A percentile compares a stretch with the other conserved stretches of the same genome.
phyloP scores from a whole-genome alignment of 2,329 filamentous ascomycete genomes.

The Fusarium staphyleae region DNA sequence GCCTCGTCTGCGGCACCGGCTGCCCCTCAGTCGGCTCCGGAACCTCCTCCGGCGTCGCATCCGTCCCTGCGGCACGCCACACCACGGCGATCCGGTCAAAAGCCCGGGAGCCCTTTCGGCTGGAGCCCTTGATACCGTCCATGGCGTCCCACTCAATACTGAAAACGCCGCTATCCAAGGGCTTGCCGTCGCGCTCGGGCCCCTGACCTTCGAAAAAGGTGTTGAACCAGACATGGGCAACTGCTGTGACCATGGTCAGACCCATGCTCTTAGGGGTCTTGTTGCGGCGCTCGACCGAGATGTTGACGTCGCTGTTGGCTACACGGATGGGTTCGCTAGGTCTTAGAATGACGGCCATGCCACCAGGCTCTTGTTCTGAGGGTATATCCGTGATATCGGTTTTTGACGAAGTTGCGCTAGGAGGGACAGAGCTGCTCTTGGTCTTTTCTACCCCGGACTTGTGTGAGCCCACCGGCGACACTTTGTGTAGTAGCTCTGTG shows the following conservation, averaged over 20 bases:
- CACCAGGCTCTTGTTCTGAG: conserved; percentile 61
- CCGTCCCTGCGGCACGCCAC: conserved; percentile 66
- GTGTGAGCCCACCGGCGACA: conserved; percentile 33
- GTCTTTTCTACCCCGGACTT: conserved; percentile 29
- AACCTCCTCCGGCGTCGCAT: conserved; percentile 46
- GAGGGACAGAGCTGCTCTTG: conserved; percentile 30
- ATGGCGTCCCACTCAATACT: conserved; percentile 70
- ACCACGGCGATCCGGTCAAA: conserved; percentile 85
- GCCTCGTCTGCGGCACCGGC: conserved; percentile 70
- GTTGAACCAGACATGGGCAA: conserved; percentile 98
- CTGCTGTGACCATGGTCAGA: conserved; percentile 87
- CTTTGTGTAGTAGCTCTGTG: conserved; percentile 47
- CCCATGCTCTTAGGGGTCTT: conserved; percentile 78
- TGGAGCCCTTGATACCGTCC: conserved; percentile 94
- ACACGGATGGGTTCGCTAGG: conserved; percentile 73
- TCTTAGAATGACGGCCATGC: conserved; percentile 79
- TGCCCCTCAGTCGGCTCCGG: conserved; percentile 71
- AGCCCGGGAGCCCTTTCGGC: conserved; percentile 79
- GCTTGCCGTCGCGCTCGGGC: conserved; percentile 69
- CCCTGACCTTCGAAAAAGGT: conserved; percentile 87
- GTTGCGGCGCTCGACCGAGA: conserved; percentile 87
- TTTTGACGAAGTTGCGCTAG: conserved; percentile 25
- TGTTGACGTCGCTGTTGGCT: conserved; percentile 85
- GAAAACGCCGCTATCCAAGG: conserved; percentile 71
- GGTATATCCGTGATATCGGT: conserved; percentile 27